Evolutionary conservation across 768 basidiomycete genomes (phyloP), one percentile per base, ranked within the genome.

Genomic region (Leccinum disarticulatum): DNA sequence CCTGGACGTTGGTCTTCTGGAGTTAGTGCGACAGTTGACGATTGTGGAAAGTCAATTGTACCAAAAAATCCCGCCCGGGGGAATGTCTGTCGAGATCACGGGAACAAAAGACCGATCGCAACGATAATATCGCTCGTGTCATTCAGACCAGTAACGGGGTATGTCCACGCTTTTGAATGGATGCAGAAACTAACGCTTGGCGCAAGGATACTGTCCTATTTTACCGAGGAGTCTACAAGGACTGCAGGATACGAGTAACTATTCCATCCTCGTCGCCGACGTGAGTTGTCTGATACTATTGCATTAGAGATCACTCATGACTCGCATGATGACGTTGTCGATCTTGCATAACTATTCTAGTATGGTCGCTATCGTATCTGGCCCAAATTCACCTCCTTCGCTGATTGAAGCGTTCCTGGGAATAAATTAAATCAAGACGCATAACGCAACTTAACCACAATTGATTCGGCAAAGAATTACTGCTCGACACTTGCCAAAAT

Each of bases 301-400:
- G 31, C 58, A 13, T 28, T 47, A 13, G 31, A 51, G 35, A 27
- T 28, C 30, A 19, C 49, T 38, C 28, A 48, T 54, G 57, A 58
- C 38, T 30, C 47, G 51, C 56, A n/a, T 63, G 58, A 50, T 63
- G 98, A 95, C 91, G 92, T 31, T 96, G 95, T 72, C 90, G 93
- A 50, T 74, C 76, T 76, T 98, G 64, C 91, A 95, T 73, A 98
- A 98, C 75, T 98, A 93, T 76, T 95, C 95, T 19, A 91, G 88
- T n/a, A 93, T 98, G 88, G 92, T 94, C 59, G 94, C 95, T 35
- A 91, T 98, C 57, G 87, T 95, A 38, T 96, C 96, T 14, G 96
- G 95, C 7, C 80, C 98, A 55, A 95, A 96, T 66, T 93, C 93
- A 1, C 91, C 96, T 19, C 93, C 94, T 98, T 61, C 87, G 90